A percentile compares a stretch with the other conserved stretches of the same genome.
Conservation (phyloP, 2,329 filamentous ascomycete genomes). For the Colletotrichum noveboracense region DNA sequence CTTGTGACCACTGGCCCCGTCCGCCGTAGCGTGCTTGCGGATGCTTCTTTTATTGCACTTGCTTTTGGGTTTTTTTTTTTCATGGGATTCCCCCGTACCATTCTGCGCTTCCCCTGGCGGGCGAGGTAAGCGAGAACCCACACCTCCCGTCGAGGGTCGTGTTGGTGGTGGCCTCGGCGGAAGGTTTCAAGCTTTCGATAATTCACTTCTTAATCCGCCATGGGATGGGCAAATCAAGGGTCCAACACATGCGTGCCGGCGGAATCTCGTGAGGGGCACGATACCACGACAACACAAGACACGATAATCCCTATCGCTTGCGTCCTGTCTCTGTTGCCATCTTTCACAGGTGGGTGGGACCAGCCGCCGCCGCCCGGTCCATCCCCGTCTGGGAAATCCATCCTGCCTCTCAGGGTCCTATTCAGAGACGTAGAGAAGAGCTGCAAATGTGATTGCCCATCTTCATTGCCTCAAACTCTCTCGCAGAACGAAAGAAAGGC, state of each 20-base stretch:
- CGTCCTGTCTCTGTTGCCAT: neutral
- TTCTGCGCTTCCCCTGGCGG: neutral
- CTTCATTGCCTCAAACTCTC: neutral
- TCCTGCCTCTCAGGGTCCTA: neutral
- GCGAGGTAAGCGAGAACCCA: neutral
- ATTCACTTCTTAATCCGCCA: neutral
- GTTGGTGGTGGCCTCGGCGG: neutral
- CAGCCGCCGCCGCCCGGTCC: neutral
- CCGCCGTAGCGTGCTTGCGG: neutral
- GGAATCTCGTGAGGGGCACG: neutral
- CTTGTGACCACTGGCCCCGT: neutral
- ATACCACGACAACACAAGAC: neutral
- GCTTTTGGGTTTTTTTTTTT: neutral
- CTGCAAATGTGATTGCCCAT: neutral
- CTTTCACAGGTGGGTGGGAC: neutral
- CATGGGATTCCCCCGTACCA: neutral
- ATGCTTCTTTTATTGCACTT: neutral
- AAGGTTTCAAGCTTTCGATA: constrained; percentile 17
- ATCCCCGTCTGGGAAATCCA: neutral
- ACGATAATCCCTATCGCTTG: constrained; percentile 12
- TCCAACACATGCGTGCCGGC: neutral
- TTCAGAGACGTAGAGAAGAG: neutral
- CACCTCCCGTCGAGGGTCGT: neutral
- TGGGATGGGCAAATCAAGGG: constrained; percentile 7
- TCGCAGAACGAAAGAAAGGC: neutral